phyloP scores from a whole-genome alignment of 2,329 filamentous ascomycete genomes.

The Colletotrichum simmondsii region DNA sequence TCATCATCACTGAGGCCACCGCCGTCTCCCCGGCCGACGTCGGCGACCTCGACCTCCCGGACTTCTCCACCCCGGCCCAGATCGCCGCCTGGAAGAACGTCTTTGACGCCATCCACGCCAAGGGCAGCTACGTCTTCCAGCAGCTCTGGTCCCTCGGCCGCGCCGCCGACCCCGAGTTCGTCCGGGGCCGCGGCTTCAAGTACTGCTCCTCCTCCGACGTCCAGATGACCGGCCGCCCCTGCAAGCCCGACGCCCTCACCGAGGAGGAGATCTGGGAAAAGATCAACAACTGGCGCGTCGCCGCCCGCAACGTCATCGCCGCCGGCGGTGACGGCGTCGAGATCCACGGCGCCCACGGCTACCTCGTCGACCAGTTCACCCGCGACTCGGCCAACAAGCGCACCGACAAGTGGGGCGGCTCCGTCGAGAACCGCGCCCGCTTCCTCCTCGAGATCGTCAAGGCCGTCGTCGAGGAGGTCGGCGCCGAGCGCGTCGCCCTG shows the following conservation, averaged over 20 bases:
- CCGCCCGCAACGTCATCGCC: constrained; percentile 59
- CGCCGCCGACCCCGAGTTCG: constrained; percentile 31
- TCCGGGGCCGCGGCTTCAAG: constrained; percentile 38
- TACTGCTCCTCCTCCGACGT: constrained; percentile 40
- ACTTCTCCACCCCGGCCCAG: constrained; percentile 53
- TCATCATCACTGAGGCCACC: constrained; percentile 45
- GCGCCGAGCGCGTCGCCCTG: constrained; percentile 49
- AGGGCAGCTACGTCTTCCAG: constrained; percentile 42
- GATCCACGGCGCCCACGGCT: constrained; percentile 61
- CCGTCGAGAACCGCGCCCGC: constrained; percentile 63
- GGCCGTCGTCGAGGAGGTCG: constrained; percentile 47
- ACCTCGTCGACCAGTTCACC: constrained; percentile 67
- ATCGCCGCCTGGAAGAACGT: constrained; percentile 42
- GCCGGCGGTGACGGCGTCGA: constrained; percentile 63
- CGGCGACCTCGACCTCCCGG: constrained; percentile 45
- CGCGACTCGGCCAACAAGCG: constrained; percentile 45
- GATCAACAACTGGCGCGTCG: constrained; percentile 64
- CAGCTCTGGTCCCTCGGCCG: constrained; percentile 36
- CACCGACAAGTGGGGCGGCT: constrained; percentile 63
- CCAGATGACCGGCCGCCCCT: constrained; percentile 38
- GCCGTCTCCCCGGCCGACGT: constrained; percentile 40
- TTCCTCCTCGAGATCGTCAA: constrained; percentile 62
- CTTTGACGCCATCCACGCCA: constrained; percentile 42
- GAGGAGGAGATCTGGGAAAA: constrained; percentile 68
- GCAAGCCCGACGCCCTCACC: constrained; percentile 37